Conservation (phyloP, 2,329 filamentous ascomycete species). For the Torrubiellomyces zombiae region DNA sequence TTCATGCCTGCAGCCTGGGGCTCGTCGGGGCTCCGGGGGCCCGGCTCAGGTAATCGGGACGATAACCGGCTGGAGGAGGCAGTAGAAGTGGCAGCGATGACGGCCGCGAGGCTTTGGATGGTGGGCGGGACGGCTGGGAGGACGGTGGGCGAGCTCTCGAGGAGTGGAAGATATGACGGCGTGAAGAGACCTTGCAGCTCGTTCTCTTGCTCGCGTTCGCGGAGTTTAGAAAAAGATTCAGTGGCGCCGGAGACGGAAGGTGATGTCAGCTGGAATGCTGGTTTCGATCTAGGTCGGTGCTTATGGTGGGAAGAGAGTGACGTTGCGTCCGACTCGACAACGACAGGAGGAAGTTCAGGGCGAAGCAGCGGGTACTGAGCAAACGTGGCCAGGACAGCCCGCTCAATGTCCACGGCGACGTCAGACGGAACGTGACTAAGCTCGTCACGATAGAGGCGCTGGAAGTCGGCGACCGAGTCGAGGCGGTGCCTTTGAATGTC, state of each 20-base stretch:
- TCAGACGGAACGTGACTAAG: constrained; percentile 29
- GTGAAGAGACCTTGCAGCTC: constrained; percentile 48
- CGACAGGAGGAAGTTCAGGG: constrained; percentile 19
- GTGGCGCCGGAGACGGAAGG: constrained; percentile 11
- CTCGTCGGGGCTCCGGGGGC: constrained; percentile 3
- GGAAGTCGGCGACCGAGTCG: constrained; percentile 40
- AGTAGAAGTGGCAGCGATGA: too few species aligned
- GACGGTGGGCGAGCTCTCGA: constrained; percentile 26
- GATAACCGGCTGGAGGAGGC: too few species aligned
- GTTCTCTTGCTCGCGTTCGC: constrained; percentile 38
- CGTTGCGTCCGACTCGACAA: too few species aligned
- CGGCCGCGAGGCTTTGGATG: constrained; percentile 2
- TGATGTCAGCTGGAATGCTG: constrained; percentile 15
- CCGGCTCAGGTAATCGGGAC: constrained; percentile 4
- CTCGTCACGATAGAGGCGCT: constrained; percentile 32
- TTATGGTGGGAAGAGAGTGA: too few species aligned
- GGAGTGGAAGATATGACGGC: constrained; percentile 43
- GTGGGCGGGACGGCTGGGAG: constrained; percentile 8
- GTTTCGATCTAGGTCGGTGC: too few species aligned
- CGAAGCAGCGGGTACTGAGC: constrained; percentile 28
- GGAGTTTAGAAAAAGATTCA: constrained; percentile 24
- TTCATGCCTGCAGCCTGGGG: constrained; percentile 10
- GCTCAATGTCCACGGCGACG: constrained; percentile 28
- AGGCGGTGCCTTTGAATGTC: constrained; percentile 39
- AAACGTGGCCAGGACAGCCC: constrained; percentile 27